A percentile compares a stretch with the other conserved stretches of the same genome.
Evolutionary conservation across 306 rosid species (phyloP).

Genomic region (Casuarina glauca): DNA sequence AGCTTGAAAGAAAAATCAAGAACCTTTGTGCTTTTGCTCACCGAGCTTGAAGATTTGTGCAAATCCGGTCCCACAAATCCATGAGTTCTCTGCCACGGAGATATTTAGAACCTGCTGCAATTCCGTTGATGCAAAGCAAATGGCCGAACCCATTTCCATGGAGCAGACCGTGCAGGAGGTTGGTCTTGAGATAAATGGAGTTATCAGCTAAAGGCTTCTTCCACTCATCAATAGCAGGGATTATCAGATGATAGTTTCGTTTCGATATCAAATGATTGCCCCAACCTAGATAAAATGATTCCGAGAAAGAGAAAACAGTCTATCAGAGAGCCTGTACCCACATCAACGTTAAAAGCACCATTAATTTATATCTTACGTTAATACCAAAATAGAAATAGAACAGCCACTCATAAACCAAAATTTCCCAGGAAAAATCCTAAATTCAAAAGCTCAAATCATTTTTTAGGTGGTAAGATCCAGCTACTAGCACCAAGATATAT

Average conservation of each 20-base stretch:
- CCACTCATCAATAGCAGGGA: slow-evolving; percentile 65
- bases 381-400: not conserved
- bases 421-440: not conserved
- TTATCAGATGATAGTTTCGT: slow-evolving; percentile 74
- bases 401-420: not conserved
- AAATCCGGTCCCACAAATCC: slow-evolving; percentile 88
- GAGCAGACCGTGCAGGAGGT: slow-evolving; percentile 70
- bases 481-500: not conserved
- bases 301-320: slow-evolving; percentile 6
- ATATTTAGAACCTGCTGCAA: slow-evolving; percentile 74
- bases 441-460: not conserved
- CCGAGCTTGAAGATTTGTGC: slow-evolving; percentile 68
- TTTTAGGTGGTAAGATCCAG: not conserved
- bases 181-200: slow-evolving; percentile 48
- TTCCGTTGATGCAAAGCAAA: slow-evolving; percentile 72
- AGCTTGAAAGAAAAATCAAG: not conserved
- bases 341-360: slow-evolving; percentile 15
- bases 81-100: slow-evolving; percentile 72
- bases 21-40: slow-evolving; percentile 12
- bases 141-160: slow-evolving; percentile 85
- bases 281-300: slow-evolving; percentile 60
- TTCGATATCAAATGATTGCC: slow-evolving; percentile 78
- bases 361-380: not conserved
- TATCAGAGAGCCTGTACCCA: slow-evolving; percentile 3
- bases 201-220: slow-evolving; percentile 63